Evolutionary conservation across 1,284 basidiomycete genomes (phyloP).

Genomic region (Fistulina hepatica): DNA sequence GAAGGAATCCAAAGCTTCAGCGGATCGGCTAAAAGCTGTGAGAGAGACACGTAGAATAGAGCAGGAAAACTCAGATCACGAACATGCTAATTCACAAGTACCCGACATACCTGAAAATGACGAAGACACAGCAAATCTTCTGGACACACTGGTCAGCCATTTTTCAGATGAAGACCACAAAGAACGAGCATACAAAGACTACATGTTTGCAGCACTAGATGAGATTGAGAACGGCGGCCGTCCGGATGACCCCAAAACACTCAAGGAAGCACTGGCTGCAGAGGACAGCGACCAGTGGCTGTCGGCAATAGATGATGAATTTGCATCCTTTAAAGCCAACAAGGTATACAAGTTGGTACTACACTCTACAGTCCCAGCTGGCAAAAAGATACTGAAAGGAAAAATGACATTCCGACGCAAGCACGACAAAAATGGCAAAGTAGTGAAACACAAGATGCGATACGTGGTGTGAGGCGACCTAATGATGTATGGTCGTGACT

Average conservation of each 20-base stretch:
- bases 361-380: slow-evolving; percentile 2
- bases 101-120: background rate
- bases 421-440: slow-evolving; percentile 15
- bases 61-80: background rate
- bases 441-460: slow-evolving; percentile 22
- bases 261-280: slow-evolving; percentile 1
- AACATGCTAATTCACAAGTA: background rate
- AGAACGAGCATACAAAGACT: too few relatives aligned
- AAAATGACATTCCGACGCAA: slow-evolving; percentile 18
- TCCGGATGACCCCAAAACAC: slow-evolving; percentile 5
- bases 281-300: slow-evolving; percentile 3
- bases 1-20: slow-evolving; percentile 3
- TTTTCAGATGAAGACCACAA: too few relatives aligned
- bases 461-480: slow-evolving; percentile 25
- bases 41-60: background rate
- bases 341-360: slow-evolving; percentile 10
- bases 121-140: too few relatives aligned
- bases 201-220: background rate
- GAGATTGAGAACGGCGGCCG: background rate
- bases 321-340: slow-evolving; percentile 8
- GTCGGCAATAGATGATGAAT: slow-evolving; percentile 6
- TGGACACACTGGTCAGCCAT: too few relatives aligned
- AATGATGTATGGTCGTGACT: slow-evolving; percentile 25
- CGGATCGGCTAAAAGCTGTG: slow-evolving; percentile 3
- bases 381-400: slow-evolving; percentile 4